Conservation (phyloP, 345 rosid species). For the Noccaea caerulescens region DNA sequence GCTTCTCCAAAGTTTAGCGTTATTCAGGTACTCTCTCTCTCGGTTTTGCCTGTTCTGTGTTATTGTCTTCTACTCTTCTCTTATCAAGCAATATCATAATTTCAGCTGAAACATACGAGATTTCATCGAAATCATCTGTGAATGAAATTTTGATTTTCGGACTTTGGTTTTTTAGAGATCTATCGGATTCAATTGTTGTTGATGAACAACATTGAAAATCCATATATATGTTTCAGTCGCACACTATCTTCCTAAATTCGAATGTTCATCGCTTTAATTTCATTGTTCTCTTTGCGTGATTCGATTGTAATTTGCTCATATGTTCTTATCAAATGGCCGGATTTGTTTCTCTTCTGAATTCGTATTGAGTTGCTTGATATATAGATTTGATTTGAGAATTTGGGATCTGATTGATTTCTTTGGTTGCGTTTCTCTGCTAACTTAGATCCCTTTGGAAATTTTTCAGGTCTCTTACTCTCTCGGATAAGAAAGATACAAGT, state of each 20-base stretch:
- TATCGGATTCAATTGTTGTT: conserved; percentile 4
- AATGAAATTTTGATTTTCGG: no score
- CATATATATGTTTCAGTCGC: no score
- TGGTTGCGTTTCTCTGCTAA: conserved; percentile 30
- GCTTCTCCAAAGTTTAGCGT: conserved; percentile 15
- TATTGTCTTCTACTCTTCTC: not conserved
- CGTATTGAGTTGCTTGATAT: conserved; percentile 3
- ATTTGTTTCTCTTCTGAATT: conserved; percentile 23
- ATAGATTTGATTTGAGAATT: conserved; percentile 28
- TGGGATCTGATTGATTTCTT: conserved; percentile 14
- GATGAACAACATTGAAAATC: not conserved
- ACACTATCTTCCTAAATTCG: not conserved
- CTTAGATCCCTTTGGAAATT: not conserved
- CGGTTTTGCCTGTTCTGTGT: conserved; percentile 1
- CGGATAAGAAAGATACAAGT: no score
- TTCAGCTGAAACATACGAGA: not conserved
- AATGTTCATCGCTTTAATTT: not conserved
- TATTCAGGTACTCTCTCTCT: conserved; percentile 33
- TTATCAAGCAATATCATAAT: not conserved
- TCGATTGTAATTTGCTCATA: no score
- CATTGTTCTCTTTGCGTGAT: not conserved
- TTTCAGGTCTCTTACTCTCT: no score
- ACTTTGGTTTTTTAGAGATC: not conserved
- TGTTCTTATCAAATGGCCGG: conserved; percentile 12
- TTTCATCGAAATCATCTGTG: not conserved